These are phyloP conservation scores for Ganoderma multipileum DNA, from an alignment of 1,284 basidiomycete genomes.

Conservation along the genomic window DNA sequence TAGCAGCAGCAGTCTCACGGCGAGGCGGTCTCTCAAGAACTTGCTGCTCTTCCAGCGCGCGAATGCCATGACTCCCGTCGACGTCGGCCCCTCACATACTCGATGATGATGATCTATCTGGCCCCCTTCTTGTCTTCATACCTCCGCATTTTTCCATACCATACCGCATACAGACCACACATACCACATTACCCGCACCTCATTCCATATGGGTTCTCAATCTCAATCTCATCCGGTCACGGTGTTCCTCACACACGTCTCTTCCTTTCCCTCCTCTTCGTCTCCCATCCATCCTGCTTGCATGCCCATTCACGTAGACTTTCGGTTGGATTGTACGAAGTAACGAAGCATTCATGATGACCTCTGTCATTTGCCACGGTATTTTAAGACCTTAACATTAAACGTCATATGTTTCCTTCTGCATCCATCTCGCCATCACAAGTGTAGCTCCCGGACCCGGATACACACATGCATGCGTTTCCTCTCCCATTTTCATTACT, in stretches of 20 bases:
- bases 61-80: conserved; percentile 14
- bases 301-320: background rate
- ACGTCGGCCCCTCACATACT: background rate
- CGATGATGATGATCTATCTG: background rate
- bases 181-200: conserved; percentile 2
- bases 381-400: conserved; percentile 6
- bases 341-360: conserved; percentile 1
- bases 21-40: conserved; percentile 17
- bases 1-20: background rate
- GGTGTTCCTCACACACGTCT: background rate
- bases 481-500: background rate
- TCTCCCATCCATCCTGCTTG: background rate
- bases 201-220: background rate
- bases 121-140: background rate
- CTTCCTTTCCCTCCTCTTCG: too few relatives aligned
- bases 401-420: background rate
- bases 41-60: conserved; percentile 21
- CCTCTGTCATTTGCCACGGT: background rate
- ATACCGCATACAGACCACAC: conserved; percentile 1
- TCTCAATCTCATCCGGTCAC: background rate
- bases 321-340: conserved; percentile 2
- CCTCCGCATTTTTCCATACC: background rate
- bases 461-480: conserved; percentile 1
- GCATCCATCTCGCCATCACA: conserved; percentile 1
- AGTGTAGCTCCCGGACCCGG: background rate